These are phyloP conservation scores for Russula vinacea DNA, from an alignment of 768 basidiomycete species.

Conservation along the genomic window DNA sequence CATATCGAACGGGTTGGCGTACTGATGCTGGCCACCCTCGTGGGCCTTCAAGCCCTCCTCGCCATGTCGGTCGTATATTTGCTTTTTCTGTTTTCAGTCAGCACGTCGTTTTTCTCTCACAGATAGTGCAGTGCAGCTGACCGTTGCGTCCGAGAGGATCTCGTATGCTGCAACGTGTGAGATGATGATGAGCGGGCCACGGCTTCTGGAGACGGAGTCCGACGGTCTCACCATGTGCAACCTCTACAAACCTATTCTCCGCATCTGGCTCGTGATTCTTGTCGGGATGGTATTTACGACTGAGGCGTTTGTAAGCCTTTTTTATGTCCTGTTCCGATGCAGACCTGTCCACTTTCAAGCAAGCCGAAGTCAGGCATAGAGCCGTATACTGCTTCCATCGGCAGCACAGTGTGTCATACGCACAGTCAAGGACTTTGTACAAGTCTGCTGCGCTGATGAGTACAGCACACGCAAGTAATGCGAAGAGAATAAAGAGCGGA, in stretches of 20 bases:
- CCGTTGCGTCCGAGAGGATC: slow-evolving; percentile 82
- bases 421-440: slow-evolving; percentile 81
- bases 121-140: slow-evolving; percentile 37
- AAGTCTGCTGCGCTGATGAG: slow-evolving; percentile 60
- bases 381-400: slow-evolving; percentile 14
- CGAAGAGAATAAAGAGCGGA: slow-evolving; percentile 34
- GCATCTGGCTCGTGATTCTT: slow-evolving; percentile 86
- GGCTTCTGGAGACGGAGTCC: background rate
- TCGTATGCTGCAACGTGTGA: slow-evolving; percentile 68
- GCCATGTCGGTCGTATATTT: slow-evolving; percentile 92
- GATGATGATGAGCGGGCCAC: slow-evolving; percentile 10
- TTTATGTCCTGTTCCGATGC: slow-evolving; percentile 87
- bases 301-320: slow-evolving; percentile 87
- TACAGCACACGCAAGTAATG: slow-evolving; percentile 37
- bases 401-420: slow-evolving; percentile 42
- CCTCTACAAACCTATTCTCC: slow-evolving; percentile 84
- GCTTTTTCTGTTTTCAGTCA: slow-evolving; percentile 65
- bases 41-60: slow-evolving; percentile 94
- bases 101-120: background rate
- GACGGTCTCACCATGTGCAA: slow-evolving; percentile 69
- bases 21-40: slow-evolving; percentile 73
- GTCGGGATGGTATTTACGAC: slow-evolving; percentile 90
- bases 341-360: slow-evolving; percentile 55
- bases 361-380: slow-evolving; percentile 29
- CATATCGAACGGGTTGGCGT: slow-evolving; percentile 89